These are phyloP conservation scores for Ehretia macrophylla DNA, from an alignment of 257 asterid genomes.

Conservation along the genomic window DNA sequence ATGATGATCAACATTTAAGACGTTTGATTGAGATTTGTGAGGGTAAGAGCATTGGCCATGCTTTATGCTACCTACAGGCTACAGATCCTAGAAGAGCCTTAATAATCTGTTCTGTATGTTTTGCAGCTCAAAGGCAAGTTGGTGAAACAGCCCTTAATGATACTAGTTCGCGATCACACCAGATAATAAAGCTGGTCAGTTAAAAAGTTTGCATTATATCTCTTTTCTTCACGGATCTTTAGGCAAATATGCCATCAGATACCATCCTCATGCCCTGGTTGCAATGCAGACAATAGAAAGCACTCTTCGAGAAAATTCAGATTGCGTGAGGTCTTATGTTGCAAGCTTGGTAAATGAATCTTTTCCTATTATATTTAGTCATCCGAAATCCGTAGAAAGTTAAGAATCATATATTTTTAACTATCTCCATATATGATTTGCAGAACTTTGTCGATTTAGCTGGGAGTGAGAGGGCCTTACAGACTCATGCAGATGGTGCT, in stretches of 20 bases:
- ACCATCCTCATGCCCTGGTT: neutral
- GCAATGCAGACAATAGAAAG: constrained; percentile 78
- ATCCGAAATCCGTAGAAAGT: neutral
- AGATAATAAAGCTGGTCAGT: constrained; percentile 85
- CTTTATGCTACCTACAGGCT: neutral
- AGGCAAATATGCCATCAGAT: neutral
- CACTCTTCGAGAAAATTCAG: constrained; percentile 84
- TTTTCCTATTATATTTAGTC: neutral
- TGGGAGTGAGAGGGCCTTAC: constrained; percentile 93
- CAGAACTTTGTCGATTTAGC: constrained; percentile 97
- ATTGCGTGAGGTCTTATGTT: constrained; percentile 85
- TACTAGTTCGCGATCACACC: constrained; percentile 91
- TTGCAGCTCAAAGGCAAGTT: constrained; percentile 94
- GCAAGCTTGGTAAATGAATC: constrained; percentile 73
- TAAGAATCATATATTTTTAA: neutral
- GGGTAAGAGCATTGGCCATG: constrained; percentile 29
- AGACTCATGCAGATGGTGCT: constrained; percentile 90
- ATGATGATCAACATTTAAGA: constrained; percentile 69
- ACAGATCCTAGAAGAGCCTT: neutral
- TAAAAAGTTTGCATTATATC: neutral
- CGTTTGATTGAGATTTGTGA: constrained; percentile 73
- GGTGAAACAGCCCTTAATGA: constrained; percentile 96
- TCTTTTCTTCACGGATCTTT: neutral
- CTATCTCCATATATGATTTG: constrained; percentile 6
- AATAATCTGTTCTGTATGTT: constrained; percentile 7